Conservation (phyloP, 805 yeast genomes). For the Komagataella kurtzmanii region DNA sequence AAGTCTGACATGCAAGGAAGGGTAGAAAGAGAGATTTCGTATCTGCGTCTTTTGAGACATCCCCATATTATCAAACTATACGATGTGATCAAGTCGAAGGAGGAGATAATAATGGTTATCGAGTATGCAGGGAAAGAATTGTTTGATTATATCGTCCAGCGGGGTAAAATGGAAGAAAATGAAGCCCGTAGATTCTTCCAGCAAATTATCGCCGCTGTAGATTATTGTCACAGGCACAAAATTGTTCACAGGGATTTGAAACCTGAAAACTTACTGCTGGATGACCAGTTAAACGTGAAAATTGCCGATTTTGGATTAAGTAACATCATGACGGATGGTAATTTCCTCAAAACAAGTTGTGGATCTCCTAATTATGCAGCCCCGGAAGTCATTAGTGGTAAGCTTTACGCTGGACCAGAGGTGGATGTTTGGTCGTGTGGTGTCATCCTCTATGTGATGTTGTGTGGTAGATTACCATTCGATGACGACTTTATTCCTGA, state of each 20-base stretch:
- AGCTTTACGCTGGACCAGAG: constrained; percentile 94
- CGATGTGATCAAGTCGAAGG: constrained; percentile 90
- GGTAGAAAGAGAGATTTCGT: constrained; percentile 87
- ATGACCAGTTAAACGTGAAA: constrained; percentile 83
- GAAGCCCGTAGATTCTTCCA: constrained; percentile 92
- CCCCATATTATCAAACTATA: constrained; percentile 93
- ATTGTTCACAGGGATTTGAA: constrained; percentile 94
- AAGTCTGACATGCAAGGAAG: constrained; percentile 96
- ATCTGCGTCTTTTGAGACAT: constrained; percentile 76
- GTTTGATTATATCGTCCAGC: constrained; percentile 89
- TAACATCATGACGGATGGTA: constrained; percentile 96
- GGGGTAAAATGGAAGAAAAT: constrained; percentile 83
- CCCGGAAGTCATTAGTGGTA: constrained; percentile 92
- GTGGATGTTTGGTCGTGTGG: constrained; percentile 98
- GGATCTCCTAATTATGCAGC: constrained; percentile 98
- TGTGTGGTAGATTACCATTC: constrained; percentile 90
- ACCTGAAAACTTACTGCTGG: constrained; percentile 85
- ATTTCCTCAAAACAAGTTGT: constrained; percentile 86
- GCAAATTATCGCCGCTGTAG: constrained; percentile 93
- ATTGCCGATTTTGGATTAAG: constrained; percentile 94
- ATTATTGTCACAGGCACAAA: constrained; percentile 91
- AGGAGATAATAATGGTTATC: constrained; percentile 94
- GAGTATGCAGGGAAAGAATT: constrained; percentile 95
- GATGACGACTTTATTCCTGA: constrained; percentile 96
- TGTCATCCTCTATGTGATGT: constrained; percentile 87